These are phyloP conservation scores for Kingdonia uniflora DNA, from an alignment of 164 flowering plant species.

Conservation along the genomic window DNA sequence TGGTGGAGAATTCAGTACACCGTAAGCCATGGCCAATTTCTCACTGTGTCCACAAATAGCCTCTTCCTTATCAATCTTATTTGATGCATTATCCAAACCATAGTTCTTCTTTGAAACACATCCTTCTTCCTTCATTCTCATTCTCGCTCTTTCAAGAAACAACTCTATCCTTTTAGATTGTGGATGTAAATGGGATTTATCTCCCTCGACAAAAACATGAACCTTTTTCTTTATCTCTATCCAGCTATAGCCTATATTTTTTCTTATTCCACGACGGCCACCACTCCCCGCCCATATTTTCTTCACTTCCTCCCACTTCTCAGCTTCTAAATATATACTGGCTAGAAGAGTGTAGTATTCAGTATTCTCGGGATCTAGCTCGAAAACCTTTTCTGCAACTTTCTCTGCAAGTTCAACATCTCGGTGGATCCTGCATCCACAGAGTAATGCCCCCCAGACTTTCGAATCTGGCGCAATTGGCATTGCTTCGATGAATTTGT, in stretches of 20 bases:
- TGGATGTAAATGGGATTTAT: constrained; percentile 4
- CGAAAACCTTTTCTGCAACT: constrained; percentile 14
- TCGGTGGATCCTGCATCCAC: constrained; percentile 14
- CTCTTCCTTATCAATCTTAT: constrained; percentile 8
- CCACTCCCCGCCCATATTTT: constrained; percentile 10
- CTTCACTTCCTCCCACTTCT: constrained; percentile 14
- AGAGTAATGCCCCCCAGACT: constrained; percentile 14
- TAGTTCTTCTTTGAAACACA: constrained; percentile 9
- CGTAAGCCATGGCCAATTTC: constrained; percentile 13
- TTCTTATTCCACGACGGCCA: constrained; percentile 8
- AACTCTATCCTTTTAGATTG: constrained; percentile 6
- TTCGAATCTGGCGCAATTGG: constrained; percentile 14
- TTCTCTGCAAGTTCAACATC: constrained; percentile 13
- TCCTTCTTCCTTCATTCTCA: constrained; percentile 14
- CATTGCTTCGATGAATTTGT: constrained; percentile 10
- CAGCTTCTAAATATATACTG: constrained; percentile 13
- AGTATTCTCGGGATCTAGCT: constrained; percentile 16
- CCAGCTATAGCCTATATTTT: constrained; percentile 12
- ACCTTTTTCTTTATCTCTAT: constrained; percentile 11
- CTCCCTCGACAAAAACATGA: constrained; percentile 10
- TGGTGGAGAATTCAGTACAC: constrained; percentile 9
- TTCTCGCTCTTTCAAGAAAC: constrained; percentile 7
- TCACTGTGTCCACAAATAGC: constrained; percentile 16
- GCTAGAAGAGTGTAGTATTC: constrained; percentile 14
- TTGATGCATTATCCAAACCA: constrained; percentile 7